These are phyloP conservation scores for Colletotrichum horii DNA, from an alignment of 2,329 filamentous ascomycete species.

Conservation along the genomic window DNA sequence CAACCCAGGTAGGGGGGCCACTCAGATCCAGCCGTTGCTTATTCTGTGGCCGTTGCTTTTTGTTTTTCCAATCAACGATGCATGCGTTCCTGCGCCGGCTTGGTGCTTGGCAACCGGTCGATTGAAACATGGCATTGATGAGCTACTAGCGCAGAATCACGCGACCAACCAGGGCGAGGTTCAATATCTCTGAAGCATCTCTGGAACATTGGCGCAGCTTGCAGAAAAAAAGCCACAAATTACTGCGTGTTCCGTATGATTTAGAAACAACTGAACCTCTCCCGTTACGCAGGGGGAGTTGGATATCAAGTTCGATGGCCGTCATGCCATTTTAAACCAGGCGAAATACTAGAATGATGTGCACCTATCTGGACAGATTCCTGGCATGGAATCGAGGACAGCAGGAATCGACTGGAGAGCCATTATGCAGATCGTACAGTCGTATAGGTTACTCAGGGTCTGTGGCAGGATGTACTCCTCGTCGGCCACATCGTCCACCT, in stretches of 20 bases:
- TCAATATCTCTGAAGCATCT: slow-evolving; percentile 3
- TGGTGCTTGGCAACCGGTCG: not conserved
- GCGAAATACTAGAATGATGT: not conserved
- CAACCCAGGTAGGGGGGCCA: not conserved
- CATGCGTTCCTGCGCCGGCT: not conserved
- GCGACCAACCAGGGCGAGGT: not conserved
- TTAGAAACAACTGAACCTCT: not conserved
- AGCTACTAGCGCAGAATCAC: not conserved
- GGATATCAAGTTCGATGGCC: not conserved
- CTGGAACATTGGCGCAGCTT: slow-evolving; percentile 2
- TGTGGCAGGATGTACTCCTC: not conserved
- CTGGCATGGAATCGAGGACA: not conserved
- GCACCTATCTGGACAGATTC: not conserved
- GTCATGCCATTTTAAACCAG: not conserved
- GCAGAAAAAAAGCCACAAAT: not conserved
- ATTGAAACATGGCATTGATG: slow-evolving; percentile 5
- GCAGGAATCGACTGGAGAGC: not conserved
- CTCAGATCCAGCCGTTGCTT: not conserved
- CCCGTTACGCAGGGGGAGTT: not conserved
- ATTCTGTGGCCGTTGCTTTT: not conserved
- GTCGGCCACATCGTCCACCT: not conserved
- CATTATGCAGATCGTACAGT: not conserved
- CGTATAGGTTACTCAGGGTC: not conserved
- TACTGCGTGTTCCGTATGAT: not conserved
- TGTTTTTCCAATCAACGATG: not conserved